Percentiles rank a stretch among this genome's conserved stretches.
These are phyloP conservation scores for Solanum stenotomum DNA, from an alignment of 257 asterid genomes.

Conservation along the genomic window DNA sequence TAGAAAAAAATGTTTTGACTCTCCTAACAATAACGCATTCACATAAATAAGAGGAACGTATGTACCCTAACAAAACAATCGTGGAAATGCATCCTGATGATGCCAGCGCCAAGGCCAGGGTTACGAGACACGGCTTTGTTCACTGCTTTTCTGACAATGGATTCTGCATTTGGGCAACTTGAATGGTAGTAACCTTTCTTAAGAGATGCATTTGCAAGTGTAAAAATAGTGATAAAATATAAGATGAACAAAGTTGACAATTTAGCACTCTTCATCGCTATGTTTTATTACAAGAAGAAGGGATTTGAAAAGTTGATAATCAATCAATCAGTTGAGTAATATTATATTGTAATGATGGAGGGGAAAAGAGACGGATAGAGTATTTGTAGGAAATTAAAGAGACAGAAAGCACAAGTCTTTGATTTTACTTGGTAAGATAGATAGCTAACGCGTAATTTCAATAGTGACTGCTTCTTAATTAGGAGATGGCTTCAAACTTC, in stretches of 20 bases:
- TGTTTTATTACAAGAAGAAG: neutral
- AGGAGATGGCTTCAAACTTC: neutral
- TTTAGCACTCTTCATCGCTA: neutral
- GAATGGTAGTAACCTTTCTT: slow-evolving; percentile 20
- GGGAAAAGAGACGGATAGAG: neutral
- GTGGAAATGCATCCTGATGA: slow-evolving; percentile 35
- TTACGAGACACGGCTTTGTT: slow-evolving; percentile 16
- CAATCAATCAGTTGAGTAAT: neutral
- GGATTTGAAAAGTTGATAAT: neutral
- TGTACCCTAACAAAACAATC: slow-evolving; percentile 46
- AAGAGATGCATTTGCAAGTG: neutral
- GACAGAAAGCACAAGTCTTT: too few species aligned
- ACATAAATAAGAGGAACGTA: too few species aligned
- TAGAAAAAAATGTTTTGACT: too few species aligned
- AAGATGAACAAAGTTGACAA: neutral
- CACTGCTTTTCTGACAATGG: slow-evolving; percentile 20
- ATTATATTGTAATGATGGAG: neutral
- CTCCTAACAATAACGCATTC: too few species aligned
- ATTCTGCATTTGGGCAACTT: slow-evolving; percentile 29
- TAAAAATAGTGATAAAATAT: neutral
- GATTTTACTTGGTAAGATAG: neutral
- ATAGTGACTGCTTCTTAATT: neutral
- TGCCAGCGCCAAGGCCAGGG: slow-evolving; percentile 34
- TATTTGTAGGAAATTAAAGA: neutral
- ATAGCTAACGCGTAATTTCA: neutral